These are phyloP conservation scores for Fusarium coicis DNA, from an alignment of 2,329 filamentous ascomycete genomes.

Conservation along the genomic window DNA sequence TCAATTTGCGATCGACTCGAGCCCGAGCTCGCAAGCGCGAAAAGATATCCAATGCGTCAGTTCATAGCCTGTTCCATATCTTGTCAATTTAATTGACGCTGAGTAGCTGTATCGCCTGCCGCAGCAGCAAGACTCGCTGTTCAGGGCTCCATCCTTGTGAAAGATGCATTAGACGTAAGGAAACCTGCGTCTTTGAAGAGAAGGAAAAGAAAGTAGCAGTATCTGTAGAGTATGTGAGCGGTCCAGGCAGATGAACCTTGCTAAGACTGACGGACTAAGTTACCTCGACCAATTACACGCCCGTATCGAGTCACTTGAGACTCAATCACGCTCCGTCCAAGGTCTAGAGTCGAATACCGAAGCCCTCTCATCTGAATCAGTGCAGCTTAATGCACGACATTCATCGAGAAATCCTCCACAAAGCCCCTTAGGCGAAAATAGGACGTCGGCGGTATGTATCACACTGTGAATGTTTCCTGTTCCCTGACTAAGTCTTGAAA, in stretches of 20 bases:
- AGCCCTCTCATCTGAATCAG: too few species aligned
- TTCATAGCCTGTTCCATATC: not conserved
- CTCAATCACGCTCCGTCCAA: not conserved
- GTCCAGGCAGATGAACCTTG: not conserved
- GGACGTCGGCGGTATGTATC: not conserved
- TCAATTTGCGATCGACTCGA: not conserved
- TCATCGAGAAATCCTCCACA: not conserved
- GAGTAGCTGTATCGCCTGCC: conserved; percentile 30
- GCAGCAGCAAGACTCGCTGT: conserved; percentile 34
- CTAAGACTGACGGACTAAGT: not conserved
- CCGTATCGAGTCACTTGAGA: conserved; percentile 27
- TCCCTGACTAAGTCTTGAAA: not conserved
- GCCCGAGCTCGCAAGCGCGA: conserved; percentile 3
- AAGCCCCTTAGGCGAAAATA: not conserved
- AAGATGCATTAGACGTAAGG: conserved; percentile 27
- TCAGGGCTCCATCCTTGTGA: conserved; percentile 33
- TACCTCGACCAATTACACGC: conserved; percentile 33
- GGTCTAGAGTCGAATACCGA: not conserved
- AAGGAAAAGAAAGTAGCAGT: conserved; percentile 32
- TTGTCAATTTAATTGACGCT: not conserved
- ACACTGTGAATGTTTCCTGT: not conserved
- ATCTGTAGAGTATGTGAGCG: conserved; percentile 20
- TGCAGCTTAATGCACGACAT: not conserved
- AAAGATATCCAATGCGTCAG: conserved; percentile 26
- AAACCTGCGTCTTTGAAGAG: conserved; percentile 30